Evolutionary conservation across 768 basidiomycete genomes (phyloP), one percentile per base, ranked within the genome.

Genomic region (Xerocomellus amylosporus): DNA sequence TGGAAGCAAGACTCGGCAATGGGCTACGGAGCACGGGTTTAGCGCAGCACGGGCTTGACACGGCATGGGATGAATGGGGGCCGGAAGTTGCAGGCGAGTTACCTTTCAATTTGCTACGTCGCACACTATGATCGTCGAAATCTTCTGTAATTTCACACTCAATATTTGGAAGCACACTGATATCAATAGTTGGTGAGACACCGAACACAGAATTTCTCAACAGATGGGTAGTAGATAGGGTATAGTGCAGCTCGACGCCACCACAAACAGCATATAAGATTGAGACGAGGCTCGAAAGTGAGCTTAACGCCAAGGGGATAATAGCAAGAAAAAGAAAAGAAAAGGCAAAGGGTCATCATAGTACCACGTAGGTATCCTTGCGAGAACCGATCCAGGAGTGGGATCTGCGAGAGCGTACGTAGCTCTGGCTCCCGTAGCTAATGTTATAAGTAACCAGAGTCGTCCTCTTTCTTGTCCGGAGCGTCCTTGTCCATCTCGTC

Each of bases 1-100:
- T 86, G 79, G 74, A 72, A 54, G 78, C 77, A 58, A 64, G 52
- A 17, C 60, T 70, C 8, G 8, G 57, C 20, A 53, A 45, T 42
- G 71, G 68, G 19, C 51, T 71, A 7, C 53, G 20, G 5, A 53
- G 46, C 30, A 56, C 57, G 13, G 52, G 55, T 17, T 31, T 56
- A 17, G 19, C 26, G 31, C 10, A n/a, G n/a, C n/a, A n/a, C n/a
- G n/a, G n/a, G n/a, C n/a, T n/a, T n/a, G n/a, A n/a, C n/a, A n/a
- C n/a, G n/a, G n/a, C n/a, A n/a, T n/a, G n/a, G n/a, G 24, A 40
- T 38, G 51, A 19, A 20, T 37, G 17, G 48, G 17, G 24, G 20
- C 37, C 17, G n/a, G n/a, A n/a, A 1, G 17, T 13, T 26, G 1
- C 10, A 10, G 24, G 22, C 20, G 15, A 22, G 13, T n/a, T 37